These are phyloP conservation scores for Fusarium aywerte DNA, from an alignment of 2,329 filamentous ascomycete species.

Conservation along the genomic window DNA sequence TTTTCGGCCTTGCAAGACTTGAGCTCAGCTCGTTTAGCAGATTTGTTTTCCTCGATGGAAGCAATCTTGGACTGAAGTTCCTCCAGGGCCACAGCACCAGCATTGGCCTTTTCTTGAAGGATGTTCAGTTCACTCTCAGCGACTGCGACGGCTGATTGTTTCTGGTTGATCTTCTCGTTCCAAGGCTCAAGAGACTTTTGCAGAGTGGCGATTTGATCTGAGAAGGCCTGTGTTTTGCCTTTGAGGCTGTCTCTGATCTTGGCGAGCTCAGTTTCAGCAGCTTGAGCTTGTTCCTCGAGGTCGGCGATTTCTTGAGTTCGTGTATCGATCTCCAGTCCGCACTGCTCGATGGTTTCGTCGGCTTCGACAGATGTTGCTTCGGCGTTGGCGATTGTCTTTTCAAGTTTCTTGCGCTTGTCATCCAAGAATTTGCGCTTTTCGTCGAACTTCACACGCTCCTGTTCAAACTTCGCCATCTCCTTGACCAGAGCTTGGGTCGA, in stretches of 20 bases:
- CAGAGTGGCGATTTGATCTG: slow-evolving; percentile 89
- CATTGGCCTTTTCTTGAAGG: slow-evolving; percentile 86
- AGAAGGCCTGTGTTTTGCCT: slow-evolving; percentile 94
- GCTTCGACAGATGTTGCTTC: slow-evolving; percentile 80
- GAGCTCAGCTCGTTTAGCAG: slow-evolving; percentile 77
- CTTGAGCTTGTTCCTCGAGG: slow-evolving; percentile 79
- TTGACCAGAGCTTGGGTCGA: slow-evolving; percentile 81
- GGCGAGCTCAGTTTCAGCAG: slow-evolving; percentile 83
- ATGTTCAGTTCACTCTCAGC: slow-evolving; percentile 95
- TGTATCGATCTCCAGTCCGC: slow-evolving; percentile 79
- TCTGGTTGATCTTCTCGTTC: slow-evolving; percentile 97
- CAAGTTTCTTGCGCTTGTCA: slow-evolving; percentile 92
- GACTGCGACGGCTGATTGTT: slow-evolving; percentile 92
- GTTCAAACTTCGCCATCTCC: slow-evolving; percentile 92
- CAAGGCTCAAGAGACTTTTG: slow-evolving; percentile 96
- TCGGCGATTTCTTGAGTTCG: slow-evolving; percentile 78
- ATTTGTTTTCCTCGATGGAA: slow-evolving; percentile 75
- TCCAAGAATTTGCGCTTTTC: slow-evolving; percentile 96
- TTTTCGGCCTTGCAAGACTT: slow-evolving; percentile 80
- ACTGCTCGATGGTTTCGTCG: slow-evolving; percentile 80
- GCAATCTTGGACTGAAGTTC: slow-evolving; percentile 85
- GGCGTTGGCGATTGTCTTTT: slow-evolving; percentile 84
- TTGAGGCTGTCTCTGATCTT: slow-evolving; percentile 88
- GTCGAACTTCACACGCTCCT: slow-evolving; percentile 96
- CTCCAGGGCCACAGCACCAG: slow-evolving; percentile 83